phyloP scores from a whole-genome alignment of 2,329 filamentous ascomycete species.

The Periconia sp. region DNA sequence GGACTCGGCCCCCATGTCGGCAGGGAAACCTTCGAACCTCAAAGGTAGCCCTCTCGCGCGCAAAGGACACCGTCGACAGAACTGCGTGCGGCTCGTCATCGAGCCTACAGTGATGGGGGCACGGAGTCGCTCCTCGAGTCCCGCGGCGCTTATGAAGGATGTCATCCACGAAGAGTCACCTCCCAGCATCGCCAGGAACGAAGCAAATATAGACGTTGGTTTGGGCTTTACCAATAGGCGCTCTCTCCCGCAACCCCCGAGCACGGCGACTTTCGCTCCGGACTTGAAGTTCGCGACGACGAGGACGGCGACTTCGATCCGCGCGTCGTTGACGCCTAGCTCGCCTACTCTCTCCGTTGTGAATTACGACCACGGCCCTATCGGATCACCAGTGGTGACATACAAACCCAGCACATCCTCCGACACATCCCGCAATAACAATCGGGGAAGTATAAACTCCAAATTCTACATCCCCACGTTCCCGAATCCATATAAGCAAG shows the following conservation, averaged over 20 bases:
- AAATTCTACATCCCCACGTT: constrained; percentile 43
- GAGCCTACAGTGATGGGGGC: constrained; percentile 47
- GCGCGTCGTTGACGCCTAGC: constrained; percentile 44
- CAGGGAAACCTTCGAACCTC: constrained; percentile 45
- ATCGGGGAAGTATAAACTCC: constrained; percentile 28
- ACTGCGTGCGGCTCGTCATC: constrained; percentile 50
- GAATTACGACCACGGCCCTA: constrained; percentile 29
- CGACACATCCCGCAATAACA: constrained; percentile 13
- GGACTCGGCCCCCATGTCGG: constrained; percentile 41
- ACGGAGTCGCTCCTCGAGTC: constrained; percentile 36
- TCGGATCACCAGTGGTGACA: constrained; percentile 15
- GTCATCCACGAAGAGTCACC: constrained; percentile 42
- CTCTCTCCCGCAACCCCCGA: constrained; percentile 29
- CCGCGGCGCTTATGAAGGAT: constrained; percentile 36
- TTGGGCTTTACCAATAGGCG: constrained; percentile 16
- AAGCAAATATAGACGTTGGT: constrained; percentile 12
- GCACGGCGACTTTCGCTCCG: constrained; percentile 35
- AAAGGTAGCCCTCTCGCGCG: constrained; percentile 49
- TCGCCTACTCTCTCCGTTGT: constrained; percentile 44
- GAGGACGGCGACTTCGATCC: constrained; percentile 29
- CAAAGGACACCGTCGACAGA: constrained; percentile 47
- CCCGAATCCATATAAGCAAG: constrained; percentile 81
- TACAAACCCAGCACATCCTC: constrained; percentile 10
- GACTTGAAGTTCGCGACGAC: constrained; percentile 32
- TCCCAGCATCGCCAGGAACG: constrained; percentile 5